A percentile compares a stretch with the other conserved stretches of the same genome.
phyloP scores from a whole-genome alignment of 1,284 basidiomycete genomes.

The Apiotrichum mycotoxinovorans region DNA sequence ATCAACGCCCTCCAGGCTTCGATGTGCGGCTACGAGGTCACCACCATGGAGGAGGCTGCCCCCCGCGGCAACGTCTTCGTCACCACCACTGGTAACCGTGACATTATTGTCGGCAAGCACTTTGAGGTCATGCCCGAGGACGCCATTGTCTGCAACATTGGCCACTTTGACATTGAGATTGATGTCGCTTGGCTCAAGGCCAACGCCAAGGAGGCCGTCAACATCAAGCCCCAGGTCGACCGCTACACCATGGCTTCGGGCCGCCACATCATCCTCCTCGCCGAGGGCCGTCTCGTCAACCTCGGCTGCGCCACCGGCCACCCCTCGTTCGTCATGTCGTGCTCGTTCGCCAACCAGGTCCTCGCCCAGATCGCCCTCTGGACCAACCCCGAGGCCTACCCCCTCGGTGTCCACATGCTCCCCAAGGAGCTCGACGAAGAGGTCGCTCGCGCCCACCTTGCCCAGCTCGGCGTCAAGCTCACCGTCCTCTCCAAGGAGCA shows the following conservation, averaged over 20 bases:
- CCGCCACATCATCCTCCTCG: conserved; percentile 94
- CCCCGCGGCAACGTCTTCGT: conserved; percentile 88
- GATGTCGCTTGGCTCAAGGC: conserved; percentile 98
- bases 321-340: conserved; percentile 94
- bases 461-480: conserved; percentile 88
- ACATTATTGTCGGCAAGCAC: conserved; percentile 93
- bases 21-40: conserved; percentile 99
- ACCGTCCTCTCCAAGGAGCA: conserved; percentile 75
- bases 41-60: conserved; percentile 97
- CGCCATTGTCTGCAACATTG: conserved; percentile 90
- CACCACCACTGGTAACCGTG: conserved; percentile 97
- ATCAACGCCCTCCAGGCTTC: conserved; percentile 99
- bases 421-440: conserved; percentile 98
- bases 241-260: conserved; percentile 88
- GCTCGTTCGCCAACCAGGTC: conserved; percentile 98
- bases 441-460: conserved; percentile 92
- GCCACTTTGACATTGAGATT: conserved; percentile 98
- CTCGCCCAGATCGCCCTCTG: conserved; percentile 98
- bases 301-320: conserved; percentile 88
- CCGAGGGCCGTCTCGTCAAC: conserved; percentile 98
- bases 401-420: conserved; percentile 90
- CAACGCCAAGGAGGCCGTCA: conserved; percentile 77
- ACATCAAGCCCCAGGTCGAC: conserved; percentile 99
- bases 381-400: conserved; percentile 76
- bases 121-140: conserved; percentile 95